These are phyloP conservation scores for Podospora pseudoanserina DNA, from an alignment of 495 filamentous ascomycete species.

Conservation along the genomic window DNA sequence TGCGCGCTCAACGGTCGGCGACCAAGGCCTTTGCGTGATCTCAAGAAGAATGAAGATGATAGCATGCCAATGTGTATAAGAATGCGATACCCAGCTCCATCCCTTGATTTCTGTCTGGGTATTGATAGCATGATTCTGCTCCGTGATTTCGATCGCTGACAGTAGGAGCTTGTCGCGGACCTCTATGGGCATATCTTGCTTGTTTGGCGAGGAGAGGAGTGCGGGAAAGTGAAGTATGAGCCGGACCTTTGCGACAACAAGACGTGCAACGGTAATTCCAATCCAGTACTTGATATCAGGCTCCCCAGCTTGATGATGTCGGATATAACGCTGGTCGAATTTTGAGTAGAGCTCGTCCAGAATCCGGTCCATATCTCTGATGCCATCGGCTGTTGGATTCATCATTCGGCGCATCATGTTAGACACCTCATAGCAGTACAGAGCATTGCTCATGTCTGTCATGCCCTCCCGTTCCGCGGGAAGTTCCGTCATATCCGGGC, in stretches of 20 bases:
- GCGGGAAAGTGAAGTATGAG: slow-evolving; percentile 43
- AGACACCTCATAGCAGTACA: slow-evolving; percentile 31
- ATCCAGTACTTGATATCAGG: slow-evolving; percentile 61
- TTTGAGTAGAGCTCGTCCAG: slow-evolving; percentile 58
- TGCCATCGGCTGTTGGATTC: slow-evolving; percentile 14
- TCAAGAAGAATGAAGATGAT: slow-evolving; percentile 55
- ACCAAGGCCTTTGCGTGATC: slow-evolving; percentile 65
- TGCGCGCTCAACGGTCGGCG: slow-evolving; percentile 63
- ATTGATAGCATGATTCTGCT: slow-evolving; percentile 60
- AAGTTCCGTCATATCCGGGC: slow-evolving; percentile 29
- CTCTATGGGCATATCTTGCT: slow-evolving; percentile 39
- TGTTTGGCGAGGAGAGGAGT: slow-evolving; percentile 35
- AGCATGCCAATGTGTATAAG: slow-evolving; percentile 64
- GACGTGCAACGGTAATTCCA: slow-evolving; percentile 58
- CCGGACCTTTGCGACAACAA: slow-evolving; percentile 58
- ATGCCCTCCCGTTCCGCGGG: slow-evolving; percentile 33
- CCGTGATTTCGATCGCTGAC: slow-evolving; percentile 66
- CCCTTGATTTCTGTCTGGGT: slow-evolving; percentile 50
- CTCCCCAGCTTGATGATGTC: slow-evolving; percentile 40
- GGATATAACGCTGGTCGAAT: slow-evolving; percentile 61
- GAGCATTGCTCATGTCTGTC: slow-evolving; percentile 34
- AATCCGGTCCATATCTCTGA: slow-evolving; percentile 53
- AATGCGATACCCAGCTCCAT: slow-evolving; percentile 66
- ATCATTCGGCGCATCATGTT: slow-evolving; percentile 42
- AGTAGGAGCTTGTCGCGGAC: slow-evolving; percentile 66